These are phyloP conservation scores for Boletus bicolor DNA, from an alignment of 768 basidiomycete species.

Conservation along the genomic window DNA sequence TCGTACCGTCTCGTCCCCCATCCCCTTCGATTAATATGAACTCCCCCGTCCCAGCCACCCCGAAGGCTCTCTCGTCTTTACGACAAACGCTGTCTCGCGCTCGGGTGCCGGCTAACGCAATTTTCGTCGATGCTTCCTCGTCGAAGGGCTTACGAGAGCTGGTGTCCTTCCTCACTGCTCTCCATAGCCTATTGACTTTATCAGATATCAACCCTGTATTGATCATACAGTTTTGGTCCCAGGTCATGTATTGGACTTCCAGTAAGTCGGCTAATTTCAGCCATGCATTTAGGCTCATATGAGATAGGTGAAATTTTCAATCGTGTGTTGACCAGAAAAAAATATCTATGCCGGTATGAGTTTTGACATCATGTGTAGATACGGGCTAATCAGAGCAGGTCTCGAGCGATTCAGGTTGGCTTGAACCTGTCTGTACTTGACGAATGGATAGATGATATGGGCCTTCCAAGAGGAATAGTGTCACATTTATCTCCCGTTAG, in stretches of 20 bases:
- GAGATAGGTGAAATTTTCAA: conserved; percentile 78
- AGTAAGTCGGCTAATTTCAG: conserved; percentile 51
- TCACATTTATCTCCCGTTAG: conserved; percentile 80
- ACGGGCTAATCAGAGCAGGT: conserved; percentile 36
- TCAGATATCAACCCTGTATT: conserved; percentile 90
- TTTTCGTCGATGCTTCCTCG: conserved; percentile 46
- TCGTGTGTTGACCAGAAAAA: conserved; percentile 84
- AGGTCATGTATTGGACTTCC: conserved; percentile 98
- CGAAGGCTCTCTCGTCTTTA: conserved; percentile 63
- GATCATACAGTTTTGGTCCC: conserved; percentile 89
- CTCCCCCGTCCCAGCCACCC: conserved; percentile 43
- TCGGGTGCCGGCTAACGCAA: conserved; percentile 47
- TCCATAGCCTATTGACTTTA: conserved; percentile 78
- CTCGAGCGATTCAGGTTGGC: conserved; percentile 83
- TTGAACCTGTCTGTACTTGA: conserved; percentile 84
- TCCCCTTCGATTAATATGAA: conserved; percentile 49
- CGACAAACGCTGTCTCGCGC: conserved; percentile 59
- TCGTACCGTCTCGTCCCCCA: conserved; percentile 43
- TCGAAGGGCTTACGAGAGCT: conserved; percentile 53
- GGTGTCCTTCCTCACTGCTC: conserved; percentile 76
- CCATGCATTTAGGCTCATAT: conserved; percentile 5
- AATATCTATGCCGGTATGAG: conserved; percentile 83
- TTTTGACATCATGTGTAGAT: neutral
- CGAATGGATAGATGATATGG: conserved; percentile 86
- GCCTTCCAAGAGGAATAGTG: conserved; percentile 73